Base-by-base conservation (phyloP, 2,329 filamentous ascomycete genomes). In the Fusarium sp. region DNA sequence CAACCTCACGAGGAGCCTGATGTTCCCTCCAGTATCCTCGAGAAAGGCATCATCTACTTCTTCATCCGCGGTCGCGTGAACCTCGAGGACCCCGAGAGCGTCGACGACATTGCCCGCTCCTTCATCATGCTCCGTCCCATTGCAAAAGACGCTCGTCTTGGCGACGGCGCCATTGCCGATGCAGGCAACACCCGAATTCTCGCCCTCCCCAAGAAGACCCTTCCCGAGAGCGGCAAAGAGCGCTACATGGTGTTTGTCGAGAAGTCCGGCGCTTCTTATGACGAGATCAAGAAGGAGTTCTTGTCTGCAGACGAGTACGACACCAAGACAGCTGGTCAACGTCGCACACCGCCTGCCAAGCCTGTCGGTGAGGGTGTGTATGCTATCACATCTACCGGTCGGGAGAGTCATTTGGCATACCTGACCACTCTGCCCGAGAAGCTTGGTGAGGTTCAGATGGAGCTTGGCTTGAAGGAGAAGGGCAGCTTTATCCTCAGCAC, bases 41-140 rank as follows among this genome's bases (percentile, higher is more conserved):
- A 97, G 74, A 97, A 96, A 73, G 94, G 94, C 5, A 86, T 96
- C 70, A 89, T 97, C 69, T 97, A 97, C 82, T 97, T 97, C 84
- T 96, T 97, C 82, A 90, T 91, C 72, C 89, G 94, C 19, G 88
- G 89, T 9, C 89, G 93, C 14, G 92, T 97, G 36, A 87, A 88
- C 49, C 84, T 92, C 24, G 87, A 93, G 6, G 84, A 92, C 8
- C 89, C 93, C 0, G 84, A 89, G 19, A 84, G 85, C 44, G 83
- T 95, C 2, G 79, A 85, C 39, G 93, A 97, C 51, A 86, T 97
- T 47, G 88, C 91, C 40, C 89, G 93, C 47, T 93, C 86, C 65
- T 95, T 91, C 80, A 89, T 97, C 72, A 85, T 97, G 15, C 85
- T 97, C 6, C 88, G 91, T 1, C 93, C 93, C 1, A 81, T 95